Conservation (phyloP, 2,329 filamentous ascomycete genomes). For the Clarireedia paspali region DNA sequence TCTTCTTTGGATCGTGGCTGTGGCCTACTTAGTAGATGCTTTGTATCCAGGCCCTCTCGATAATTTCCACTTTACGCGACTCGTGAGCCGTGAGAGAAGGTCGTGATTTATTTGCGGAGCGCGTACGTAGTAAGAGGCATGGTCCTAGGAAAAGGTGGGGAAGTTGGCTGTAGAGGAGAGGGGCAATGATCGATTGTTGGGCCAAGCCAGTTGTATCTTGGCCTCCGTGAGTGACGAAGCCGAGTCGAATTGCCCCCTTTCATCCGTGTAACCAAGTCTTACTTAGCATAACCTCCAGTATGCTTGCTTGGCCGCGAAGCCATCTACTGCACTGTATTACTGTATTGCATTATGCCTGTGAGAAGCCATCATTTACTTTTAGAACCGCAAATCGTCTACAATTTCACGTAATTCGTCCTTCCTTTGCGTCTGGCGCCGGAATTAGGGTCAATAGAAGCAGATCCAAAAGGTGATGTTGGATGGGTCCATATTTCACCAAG, state of each 20-base stretch:
- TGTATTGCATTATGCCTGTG: not conserved
- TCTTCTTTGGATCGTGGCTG: not conserved
- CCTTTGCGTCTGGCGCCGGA: not conserved
- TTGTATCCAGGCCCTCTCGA: not conserved
- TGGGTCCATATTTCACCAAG: not conserved
- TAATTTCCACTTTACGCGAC: constrained; percentile 3
- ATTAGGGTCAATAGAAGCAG: not conserved
- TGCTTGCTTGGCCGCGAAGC: too few species aligned
- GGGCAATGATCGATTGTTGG: constrained; percentile 1
- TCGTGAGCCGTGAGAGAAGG: not conserved
- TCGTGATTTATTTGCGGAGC: not conserved
- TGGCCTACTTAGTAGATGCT: not conserved
- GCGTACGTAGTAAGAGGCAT: not conserved
- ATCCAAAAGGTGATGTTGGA: not conserved
- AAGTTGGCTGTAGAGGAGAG: not conserved
- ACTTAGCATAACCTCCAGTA: too few species aligned
- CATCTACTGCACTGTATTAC: too few species aligned
- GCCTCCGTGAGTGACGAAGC: not conserved
- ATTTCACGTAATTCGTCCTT: not conserved
- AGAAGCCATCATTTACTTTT: not conserved
- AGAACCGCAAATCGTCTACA: not conserved
- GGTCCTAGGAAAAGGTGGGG: not conserved
- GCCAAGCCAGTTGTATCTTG: not conserved
- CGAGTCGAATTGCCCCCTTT: not conserved
- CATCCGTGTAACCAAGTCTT: not conserved